These are phyloP conservation scores for Chaetomium sp. DNA, from an alignment of 2,329 filamentous ascomycete genomes.

Conservation along the genomic window DNA sequence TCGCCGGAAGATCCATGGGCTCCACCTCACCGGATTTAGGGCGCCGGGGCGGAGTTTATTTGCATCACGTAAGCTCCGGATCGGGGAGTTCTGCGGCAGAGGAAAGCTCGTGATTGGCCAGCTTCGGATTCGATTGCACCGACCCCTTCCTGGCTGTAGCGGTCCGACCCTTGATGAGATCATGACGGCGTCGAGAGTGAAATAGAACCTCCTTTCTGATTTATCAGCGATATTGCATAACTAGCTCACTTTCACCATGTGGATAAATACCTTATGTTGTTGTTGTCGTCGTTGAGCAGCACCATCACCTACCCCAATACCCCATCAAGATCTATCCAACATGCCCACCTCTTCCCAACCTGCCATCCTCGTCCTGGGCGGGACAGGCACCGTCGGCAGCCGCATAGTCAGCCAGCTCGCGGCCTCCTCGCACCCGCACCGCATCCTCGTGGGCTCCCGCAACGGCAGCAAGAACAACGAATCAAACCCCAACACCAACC, in stretches of 20 bases:
- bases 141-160: neutral
- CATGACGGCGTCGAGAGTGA: neutral
- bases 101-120: slow-evolving; percentile 16
- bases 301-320: neutral
- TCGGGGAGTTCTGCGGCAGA: neutral
- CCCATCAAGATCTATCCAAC: neutral
- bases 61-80: slow-evolving; percentile 9
- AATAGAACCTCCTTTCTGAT: neutral
- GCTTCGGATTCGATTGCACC: neutral
- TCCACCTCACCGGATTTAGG: slow-evolving; percentile 2
- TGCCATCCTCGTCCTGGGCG: slow-evolving; percentile 47
- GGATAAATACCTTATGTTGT: too few relatives aligned
- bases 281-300: neutral
- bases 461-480: slow-evolving; percentile 31
- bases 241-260: neutral
- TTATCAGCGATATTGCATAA: neutral
- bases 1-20: neutral
- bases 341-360: slow-evolving; percentile 10
- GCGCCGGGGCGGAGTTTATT: slow-evolving; percentile 5
- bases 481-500: neutral
- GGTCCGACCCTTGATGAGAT: neutral
- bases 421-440: slow-evolving; percentile 28
- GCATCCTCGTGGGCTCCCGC: slow-evolving; percentile 45
- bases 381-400: slow-evolving; percentile 49
- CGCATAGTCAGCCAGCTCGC: slow-evolving; percentile 44